These are phyloP conservation scores for Nicotiana benthamiana DNA, from an alignment of 257 asterid species.

Conservation along the genomic window DNA sequence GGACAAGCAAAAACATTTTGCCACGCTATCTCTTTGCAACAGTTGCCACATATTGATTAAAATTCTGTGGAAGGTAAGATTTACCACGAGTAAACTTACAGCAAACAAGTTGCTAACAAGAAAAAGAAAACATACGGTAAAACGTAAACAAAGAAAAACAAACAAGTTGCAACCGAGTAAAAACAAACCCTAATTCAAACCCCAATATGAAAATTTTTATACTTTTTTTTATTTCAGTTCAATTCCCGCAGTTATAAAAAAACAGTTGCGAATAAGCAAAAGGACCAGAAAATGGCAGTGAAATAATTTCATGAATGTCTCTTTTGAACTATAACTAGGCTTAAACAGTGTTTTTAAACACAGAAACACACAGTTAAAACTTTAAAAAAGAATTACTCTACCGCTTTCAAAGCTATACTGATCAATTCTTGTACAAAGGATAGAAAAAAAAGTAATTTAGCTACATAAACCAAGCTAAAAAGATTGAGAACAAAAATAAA, in stretches of 20 bases:
- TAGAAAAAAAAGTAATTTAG: background rate
- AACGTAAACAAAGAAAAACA: too few species aligned
- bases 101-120: background rate
- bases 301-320: constrained; percentile 5
- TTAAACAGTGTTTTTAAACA: background rate
- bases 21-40: background rate
- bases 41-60: background rate
- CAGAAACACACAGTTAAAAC: background rate
- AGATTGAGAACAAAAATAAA: background rate
- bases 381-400: background rate
- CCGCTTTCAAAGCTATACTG: too few species aligned
- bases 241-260: background rate
- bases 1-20: constrained; percentile 18
- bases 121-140: background rate
- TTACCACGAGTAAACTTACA: constrained; percentile 13
- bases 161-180: constrained; percentile 7
- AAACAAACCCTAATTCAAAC: constrained; percentile 31
- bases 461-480: background rate
- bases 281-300: background rate
- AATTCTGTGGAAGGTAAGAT: background rate
- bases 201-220: background rate
- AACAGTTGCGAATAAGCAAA: too few species aligned
- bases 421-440: too few species aligned
- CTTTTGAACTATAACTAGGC: background rate
- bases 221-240: too few species aligned